A percentile compares a stretch with the other conserved stretches of the same genome.
Conservation (phyloP, 2,329 filamentous ascomycete species). For the Aureobasidium sp. region DNA sequence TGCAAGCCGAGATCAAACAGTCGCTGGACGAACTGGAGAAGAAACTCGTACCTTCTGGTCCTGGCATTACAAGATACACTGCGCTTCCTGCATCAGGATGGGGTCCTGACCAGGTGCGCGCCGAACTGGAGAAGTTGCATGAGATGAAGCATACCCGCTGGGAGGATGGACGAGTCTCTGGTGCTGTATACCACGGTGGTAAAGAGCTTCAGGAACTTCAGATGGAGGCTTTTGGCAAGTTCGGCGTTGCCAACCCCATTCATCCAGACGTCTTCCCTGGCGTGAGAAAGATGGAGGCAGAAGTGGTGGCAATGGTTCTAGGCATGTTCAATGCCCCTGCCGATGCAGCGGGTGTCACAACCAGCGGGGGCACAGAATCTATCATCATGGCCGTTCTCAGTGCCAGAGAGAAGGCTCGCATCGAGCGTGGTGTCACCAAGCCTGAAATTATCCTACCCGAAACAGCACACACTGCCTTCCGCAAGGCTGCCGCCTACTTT, state of each 20-base stretch:
- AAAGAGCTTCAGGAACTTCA: constrained; percentile 74
- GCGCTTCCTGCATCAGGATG: constrained; percentile 77
- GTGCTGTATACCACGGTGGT: constrained; percentile 93
- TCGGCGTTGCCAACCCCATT: constrained; percentile 92
- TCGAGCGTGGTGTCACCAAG: constrained; percentile 79
- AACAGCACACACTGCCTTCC: constrained; percentile 93
- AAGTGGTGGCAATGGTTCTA: constrained; percentile 87
- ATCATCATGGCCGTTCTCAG: constrained; percentile 93
- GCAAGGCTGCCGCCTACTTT: constrained; percentile 92
- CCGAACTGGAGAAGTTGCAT: constrained; percentile 71
- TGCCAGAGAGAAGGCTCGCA: constrained; percentile 80
- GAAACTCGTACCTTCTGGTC: constrained; percentile 72
- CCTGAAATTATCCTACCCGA: constrained; percentile 96
- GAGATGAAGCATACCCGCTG: constrained; percentile 90
- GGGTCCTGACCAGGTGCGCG: constrained; percentile 67
- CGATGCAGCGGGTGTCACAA: constrained; percentile 81
- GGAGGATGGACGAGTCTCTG: constrained; percentile 93
- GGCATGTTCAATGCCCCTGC: constrained; percentile 76
- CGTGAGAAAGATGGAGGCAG: constrained; percentile 98
- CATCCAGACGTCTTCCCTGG: constrained; percentile 98
- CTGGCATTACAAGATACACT: constrained; percentile 65
- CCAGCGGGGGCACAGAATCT: constrained; percentile 88
- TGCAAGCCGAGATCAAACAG: constrained; percentile 76
- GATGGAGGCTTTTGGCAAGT: constrained; percentile 86
- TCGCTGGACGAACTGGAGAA: constrained; percentile 71